Evolutionary conservation across 257 asterid species (phyloP), one percentile per base, ranked within the genome.

Genomic region (Thymus mandschuricus): DNA sequence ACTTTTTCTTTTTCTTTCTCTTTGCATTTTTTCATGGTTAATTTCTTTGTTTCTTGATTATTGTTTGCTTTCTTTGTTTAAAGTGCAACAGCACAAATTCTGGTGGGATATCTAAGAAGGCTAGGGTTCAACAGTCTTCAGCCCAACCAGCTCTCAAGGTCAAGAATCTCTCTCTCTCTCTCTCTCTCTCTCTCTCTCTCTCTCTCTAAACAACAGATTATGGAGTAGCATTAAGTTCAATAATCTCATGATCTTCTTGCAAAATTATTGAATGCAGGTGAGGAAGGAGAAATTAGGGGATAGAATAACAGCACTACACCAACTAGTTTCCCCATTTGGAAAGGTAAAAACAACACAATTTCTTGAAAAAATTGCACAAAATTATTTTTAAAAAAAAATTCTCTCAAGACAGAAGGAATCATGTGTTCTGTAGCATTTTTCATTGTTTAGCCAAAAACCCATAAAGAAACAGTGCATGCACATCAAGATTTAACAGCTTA

Each of bases 271-370:
- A 21, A 52, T 52, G 56, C 90, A 91, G 99, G 97, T 91, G 70
- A 89, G 97, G 74, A 94, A 91, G 87, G 97, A 89, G 91, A 94
- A 94, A 79, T 79, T 94, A 33, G 96, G 97, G 66, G 98, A 89
- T 81, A 86, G 97, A 86, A 86, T 94, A 72, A 89, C 97, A 59
- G 86, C 96, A 12, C 98, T 94, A 69, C 98, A 94, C 82, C 98
- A 91, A 78, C 82, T 94, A 41, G 98, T 91, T 85, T 94, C 98
- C 71, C 98, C 98, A 80, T 94, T 94, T 76, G 97, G 97, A 82
- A 94, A 94, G 98, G 98, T 91, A 84, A 76, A 30, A 21, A 21
- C 21, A 21, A 21, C 21, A 21, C 43, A 21, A 46, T 4, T 35
- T 63, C 30, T 57, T 10, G 33, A 65, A 71, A 70, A 49, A 70